A percentile compares a stretch with the other conserved stretches of the same genome.
phyloP scores from a whole-genome alignment of 306 rosid species.

The Vigna reflexopilosa region DNA sequence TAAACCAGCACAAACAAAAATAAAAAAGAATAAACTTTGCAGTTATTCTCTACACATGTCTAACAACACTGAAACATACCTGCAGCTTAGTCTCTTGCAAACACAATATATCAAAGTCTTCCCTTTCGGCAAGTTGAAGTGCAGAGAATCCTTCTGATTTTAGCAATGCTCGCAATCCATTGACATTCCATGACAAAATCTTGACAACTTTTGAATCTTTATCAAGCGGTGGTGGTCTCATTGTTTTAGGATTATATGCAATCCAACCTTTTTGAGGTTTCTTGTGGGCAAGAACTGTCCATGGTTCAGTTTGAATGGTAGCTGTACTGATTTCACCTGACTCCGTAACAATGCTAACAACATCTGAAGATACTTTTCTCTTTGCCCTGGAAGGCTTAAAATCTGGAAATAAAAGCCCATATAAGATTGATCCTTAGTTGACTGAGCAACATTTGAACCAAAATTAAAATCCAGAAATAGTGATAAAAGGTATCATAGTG shows the following conservation, averaged over 20 bases:
- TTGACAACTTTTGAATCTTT: slow-evolving; percentile 71
- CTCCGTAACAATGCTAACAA: slow-evolving; percentile 38
- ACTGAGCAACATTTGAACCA: slow-evolving; percentile 25
- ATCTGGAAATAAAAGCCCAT: slow-evolving; percentile 52
- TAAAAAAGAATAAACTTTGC: not conserved
- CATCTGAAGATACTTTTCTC: slow-evolving; percentile 56
- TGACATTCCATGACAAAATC: slow-evolving; percentile 94
- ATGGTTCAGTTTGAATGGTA: slow-evolving; percentile 66
- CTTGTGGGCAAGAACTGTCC: slow-evolving; percentile 92
- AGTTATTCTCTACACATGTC: not conserved
- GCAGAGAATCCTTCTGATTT: slow-evolving; percentile 83
- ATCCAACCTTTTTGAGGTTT: slow-evolving; percentile 94
- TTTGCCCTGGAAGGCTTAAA: slow-evolving; percentile 49
- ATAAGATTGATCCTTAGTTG: slow-evolving; percentile 25
- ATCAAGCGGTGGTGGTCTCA: slow-evolving; percentile 71
- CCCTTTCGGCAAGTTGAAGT: slow-evolving; percentile 79
- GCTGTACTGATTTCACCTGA: slow-evolving; percentile 46
- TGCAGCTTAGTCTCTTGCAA: slow-evolving; percentile 97
- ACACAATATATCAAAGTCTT: slow-evolving; percentile 87
- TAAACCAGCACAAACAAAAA: not conserved
- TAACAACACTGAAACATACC: slow-evolving; percentile 49
- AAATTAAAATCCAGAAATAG: slow-evolving; percentile 32
- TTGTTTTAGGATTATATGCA: slow-evolving; percentile 88
- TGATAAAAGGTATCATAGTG: slow-evolving; percentile 16
- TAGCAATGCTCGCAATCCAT: slow-evolving; percentile 91